Evolutionary conservation across 192 early-diverging fungal species (phyloP).

Genomic region (Coemansia sp.): DNA sequence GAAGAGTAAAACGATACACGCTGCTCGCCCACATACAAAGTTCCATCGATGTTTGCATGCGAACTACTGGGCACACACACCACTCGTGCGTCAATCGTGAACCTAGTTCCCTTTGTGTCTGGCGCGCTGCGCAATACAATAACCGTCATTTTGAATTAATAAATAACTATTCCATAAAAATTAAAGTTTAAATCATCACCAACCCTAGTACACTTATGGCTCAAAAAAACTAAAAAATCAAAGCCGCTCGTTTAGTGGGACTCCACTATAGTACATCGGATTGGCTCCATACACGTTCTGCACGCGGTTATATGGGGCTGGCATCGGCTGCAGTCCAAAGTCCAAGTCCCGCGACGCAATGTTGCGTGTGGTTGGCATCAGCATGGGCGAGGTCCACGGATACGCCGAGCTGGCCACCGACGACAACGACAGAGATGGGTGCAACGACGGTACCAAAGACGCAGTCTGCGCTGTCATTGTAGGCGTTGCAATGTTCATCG

Average conservation of each 20-base stretch:
- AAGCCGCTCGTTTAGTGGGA: not conserved
- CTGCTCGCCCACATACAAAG: constrained; percentile 18
- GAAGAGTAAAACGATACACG: constrained; percentile 16
- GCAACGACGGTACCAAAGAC: not conserved
- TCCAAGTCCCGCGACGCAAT: not conserved
- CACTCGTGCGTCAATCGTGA: constrained; percentile 3
- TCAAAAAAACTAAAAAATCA: no score
- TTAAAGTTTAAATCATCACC: not conserved
- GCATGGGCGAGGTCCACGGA: constrained; percentile 8
- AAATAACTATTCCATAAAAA: no score
- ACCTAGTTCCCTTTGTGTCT: not conserved
- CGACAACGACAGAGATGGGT: constrained; percentile 9
- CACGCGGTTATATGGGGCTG: not conserved
- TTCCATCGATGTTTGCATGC: not conserved
- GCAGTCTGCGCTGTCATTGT: not conserved
- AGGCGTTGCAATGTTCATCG: not conserved
- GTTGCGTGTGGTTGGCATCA: not conserved
- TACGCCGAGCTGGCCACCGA: constrained; percentile 4
- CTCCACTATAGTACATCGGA: not conserved
- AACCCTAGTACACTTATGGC: not conserved
- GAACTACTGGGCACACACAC: constrained; percentile 21
- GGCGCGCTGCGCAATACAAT: not conserved
- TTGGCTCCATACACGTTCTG: not conserved
- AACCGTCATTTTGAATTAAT: not conserved
- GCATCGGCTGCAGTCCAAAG: not conserved